Percentiles rank a stretch among this genome's conserved stretches.
phyloP scores from a whole-genome alignment of 176 grass and related monocot species.

The Tillandsia fasciculata region DNA sequence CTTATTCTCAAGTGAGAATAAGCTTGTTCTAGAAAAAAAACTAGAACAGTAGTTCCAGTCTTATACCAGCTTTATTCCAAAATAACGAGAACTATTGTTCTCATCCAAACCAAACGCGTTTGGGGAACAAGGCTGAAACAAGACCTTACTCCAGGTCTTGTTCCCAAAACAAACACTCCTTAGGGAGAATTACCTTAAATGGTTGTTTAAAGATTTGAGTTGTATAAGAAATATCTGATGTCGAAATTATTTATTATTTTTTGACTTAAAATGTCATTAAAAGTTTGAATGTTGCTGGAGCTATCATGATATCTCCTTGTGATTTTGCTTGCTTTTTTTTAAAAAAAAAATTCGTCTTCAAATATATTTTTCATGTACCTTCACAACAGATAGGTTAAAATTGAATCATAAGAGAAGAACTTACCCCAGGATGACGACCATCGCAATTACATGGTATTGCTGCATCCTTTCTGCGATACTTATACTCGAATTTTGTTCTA shows the following conservation, averaged over 20 bases:
- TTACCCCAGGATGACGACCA: constrained; percentile 78
- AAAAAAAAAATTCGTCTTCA: background rate
- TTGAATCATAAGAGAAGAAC: background rate
- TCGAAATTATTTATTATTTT: no score
- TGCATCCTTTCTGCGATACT: constrained; percentile 56
- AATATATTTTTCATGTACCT: background rate
- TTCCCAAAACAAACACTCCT: background rate
- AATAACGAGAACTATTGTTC: no score
- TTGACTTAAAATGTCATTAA: no score
- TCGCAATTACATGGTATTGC: constrained; percentile 75
- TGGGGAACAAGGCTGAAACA: no score
- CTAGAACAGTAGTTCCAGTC: no score
- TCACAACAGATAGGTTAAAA: background rate
- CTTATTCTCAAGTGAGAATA: no score
- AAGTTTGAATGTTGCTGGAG: no score
- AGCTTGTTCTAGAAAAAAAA: no score
- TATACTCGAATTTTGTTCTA: constrained; percentile 42
- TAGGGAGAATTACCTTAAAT: background rate
- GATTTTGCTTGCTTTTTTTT: background rate
- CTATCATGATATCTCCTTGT: no score
- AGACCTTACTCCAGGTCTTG: no score
- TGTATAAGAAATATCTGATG: background rate
- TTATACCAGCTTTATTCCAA: no score
- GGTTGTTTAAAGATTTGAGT: background rate
- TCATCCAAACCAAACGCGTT: no score